These are phyloP conservation scores for Gonium pectorale DNA, from an alignment of 139 green algal genomes.

Conservation along the genomic window DNA sequence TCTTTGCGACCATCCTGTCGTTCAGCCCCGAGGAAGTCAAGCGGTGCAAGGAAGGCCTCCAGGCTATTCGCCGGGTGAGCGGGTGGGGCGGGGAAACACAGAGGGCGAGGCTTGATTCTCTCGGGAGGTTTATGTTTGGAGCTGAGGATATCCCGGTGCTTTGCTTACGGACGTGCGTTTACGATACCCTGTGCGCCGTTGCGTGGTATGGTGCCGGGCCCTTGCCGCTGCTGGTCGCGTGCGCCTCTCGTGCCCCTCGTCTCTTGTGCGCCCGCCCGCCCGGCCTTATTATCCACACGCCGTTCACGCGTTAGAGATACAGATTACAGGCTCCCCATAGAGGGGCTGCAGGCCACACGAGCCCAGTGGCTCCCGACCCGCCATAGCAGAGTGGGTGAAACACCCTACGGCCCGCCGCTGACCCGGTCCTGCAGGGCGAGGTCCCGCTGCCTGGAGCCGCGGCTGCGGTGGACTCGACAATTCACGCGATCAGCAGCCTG, in stretches of 20 bases:
- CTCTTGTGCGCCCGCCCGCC: not conserved
- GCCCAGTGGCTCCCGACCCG: not conserved
- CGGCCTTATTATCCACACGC: too few species aligned
- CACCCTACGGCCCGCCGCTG: too few species aligned
- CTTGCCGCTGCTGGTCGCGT: not conserved
- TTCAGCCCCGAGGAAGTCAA: conserved; percentile 55
- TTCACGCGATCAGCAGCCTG: conserved; percentile 41
- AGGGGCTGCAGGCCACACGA: not conserved
- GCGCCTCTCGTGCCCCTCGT: not conserved
- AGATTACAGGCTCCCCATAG: not conserved
- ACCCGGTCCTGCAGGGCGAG: conserved; percentile 46
- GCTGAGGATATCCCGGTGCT: too few species aligned
- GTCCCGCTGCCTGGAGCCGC: conserved; percentile 58
- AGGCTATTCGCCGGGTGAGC: conserved; percentile 27
- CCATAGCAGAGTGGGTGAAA: too few species aligned
- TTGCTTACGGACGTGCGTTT: too few species aligned
- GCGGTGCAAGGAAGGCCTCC: conserved; percentile 50
- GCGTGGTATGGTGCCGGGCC: too few species aligned
- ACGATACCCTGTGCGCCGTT: too few species aligned
- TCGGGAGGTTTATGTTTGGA: too few species aligned
- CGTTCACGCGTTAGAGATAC: too few species aligned
- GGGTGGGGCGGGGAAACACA: too few species aligned
- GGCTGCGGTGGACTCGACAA: conserved; percentile 54
- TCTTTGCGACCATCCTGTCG: conserved; percentile 64
- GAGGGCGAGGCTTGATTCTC: not conserved